phyloP scores from a whole-genome alignment of 2,329 filamentous ascomycete genomes.

The Aureobasidium uvarum region DNA sequence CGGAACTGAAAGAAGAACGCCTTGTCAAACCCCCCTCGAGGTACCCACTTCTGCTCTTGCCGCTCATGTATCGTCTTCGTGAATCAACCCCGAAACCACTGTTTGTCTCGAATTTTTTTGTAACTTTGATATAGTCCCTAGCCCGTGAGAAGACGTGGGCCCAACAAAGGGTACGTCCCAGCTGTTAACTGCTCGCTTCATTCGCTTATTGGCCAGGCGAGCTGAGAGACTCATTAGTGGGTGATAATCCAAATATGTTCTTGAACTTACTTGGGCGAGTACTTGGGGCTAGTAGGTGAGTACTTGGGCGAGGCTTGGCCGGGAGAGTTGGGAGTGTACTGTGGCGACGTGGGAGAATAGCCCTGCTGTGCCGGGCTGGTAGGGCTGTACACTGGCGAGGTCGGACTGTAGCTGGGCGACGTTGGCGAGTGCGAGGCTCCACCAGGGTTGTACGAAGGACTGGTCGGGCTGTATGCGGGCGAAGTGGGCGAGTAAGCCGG shows the following conservation, averaged over 20 bases:
- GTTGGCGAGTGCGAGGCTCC: constrained; percentile 45
- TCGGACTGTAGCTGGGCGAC: constrained; percentile 52
- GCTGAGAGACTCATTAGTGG: constrained; percentile 28
- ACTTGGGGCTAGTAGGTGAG: constrained; percentile 55
- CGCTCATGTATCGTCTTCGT: constrained; percentile 6
- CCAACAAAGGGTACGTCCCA: constrained; percentile 39
- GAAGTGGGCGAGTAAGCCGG: constrained; percentile 55
- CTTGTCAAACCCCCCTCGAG: neutral
- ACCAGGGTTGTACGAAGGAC: constrained; percentile 36
- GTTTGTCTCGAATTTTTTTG: neutral
- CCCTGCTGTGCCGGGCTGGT: constrained; percentile 46
- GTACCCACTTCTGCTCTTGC: constrained; percentile 16
- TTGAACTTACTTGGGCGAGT: constrained; percentile 49
- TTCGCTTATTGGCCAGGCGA: constrained; percentile 32
- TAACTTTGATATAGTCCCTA: neutral
- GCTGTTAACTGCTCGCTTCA: constrained; percentile 5
- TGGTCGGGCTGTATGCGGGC: constrained; percentile 45
- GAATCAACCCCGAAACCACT: neutral
- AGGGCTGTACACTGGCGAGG: constrained; percentile 59
- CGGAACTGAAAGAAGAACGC: constrained; percentile 20
- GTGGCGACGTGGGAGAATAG: constrained; percentile 37
- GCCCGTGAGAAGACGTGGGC: constrained; percentile 33
- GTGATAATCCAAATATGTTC: neutral
- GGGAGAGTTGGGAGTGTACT: constrained; percentile 33
- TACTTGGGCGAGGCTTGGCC: constrained; percentile 46